Evolutionary conservation across 805 yeast species (phyloP).

Genomic region (Kurtzmaniella fragi): DNA sequence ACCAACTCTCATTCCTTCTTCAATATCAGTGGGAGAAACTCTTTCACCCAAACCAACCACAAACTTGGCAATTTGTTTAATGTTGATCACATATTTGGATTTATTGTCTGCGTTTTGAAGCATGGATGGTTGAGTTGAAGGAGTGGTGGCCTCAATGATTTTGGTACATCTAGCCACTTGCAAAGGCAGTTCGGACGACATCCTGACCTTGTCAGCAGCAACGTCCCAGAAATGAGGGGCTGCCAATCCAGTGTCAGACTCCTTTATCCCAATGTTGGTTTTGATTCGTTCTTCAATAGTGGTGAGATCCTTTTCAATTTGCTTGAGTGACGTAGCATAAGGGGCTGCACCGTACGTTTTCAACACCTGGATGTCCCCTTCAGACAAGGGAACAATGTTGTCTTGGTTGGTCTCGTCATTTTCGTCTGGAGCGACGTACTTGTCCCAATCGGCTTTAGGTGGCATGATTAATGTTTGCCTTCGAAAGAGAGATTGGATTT

Average conservation of each 20-base stretch:
- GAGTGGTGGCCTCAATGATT: conserved; percentile 64
- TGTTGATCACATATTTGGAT: conserved; percentile 89
- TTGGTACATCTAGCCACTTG: conserved; percentile 99
- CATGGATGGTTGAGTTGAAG: conserved; percentile 22
- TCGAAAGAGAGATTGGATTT: no score
- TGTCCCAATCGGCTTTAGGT: conserved; percentile 98
- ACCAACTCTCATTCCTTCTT: conserved; percentile 99
- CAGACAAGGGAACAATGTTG: conserved; percentile 80
- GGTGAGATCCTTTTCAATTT: conserved; percentile 81
- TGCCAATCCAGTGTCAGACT: conserved; percentile 96
- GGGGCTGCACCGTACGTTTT: conserved; percentile 98
- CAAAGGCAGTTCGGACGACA: conserved; percentile 90
- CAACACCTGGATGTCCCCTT: conserved; percentile 95
- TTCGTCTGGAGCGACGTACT: conserved; percentile 84
- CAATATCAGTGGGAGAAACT: conserved; percentile 97
- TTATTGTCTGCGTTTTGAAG: conserved; percentile 70
- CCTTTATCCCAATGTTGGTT: conserved; percentile 91
- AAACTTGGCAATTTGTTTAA: conserved; percentile 97
- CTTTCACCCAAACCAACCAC: conserved; percentile 96
- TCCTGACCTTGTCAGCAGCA: conserved; percentile 89
- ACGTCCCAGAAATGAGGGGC: conserved; percentile 98
- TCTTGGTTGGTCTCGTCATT: conserved; percentile 59
- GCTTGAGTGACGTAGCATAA: conserved; percentile 75
- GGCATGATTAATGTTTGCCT: conserved; percentile 51
- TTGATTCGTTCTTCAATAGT: conserved; percentile 82